Conservation (phyloP, 345 rosid genomes). For the Pistacia integerrima region DNA sequence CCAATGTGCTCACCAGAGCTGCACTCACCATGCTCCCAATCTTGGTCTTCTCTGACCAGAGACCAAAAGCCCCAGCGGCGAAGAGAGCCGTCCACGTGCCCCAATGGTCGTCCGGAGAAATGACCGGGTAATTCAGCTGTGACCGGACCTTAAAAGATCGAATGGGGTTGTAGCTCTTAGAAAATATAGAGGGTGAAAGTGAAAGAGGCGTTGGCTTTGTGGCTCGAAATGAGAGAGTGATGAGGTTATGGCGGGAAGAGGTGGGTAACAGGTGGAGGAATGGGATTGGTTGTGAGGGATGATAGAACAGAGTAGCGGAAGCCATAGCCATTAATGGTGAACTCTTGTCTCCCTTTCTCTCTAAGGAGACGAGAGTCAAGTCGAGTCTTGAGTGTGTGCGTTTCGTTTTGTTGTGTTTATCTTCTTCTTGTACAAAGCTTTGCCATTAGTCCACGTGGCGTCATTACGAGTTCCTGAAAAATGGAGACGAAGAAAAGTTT, state of each 20-base stretch:
- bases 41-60: conserved; percentile 89
- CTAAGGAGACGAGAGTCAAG: neutral
- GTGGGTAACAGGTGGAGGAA: conserved; percentile 6
- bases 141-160: conserved; percentile 38
- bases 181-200: conserved; percentile 14
- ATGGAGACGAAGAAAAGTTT: neutral
- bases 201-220: conserved; percentile 17
- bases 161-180: neutral
- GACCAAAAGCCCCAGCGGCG: conserved; percentile 82
- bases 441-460: neutral
- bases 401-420: neutral
- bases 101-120: conserved; percentile 79
- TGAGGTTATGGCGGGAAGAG: conserved; percentile 11
- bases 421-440: neutral
- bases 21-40: conserved; percentile 78
- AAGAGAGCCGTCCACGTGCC: conserved; percentile 77
- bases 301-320: neutral
- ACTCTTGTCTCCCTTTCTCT: too few relatives aligned
- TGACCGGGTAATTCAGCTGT: conserved; percentile 50
- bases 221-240: neutral
- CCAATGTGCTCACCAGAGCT: conserved; percentile 74
- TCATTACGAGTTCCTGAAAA: neutral
- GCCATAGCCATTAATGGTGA: neutral
- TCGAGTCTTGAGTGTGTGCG: neutral
- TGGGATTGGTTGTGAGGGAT: conserved; percentile 14